phyloP scores from a whole-genome alignment of 495 filamentous ascomycete genomes.

The Margaritispora aquatica region DNA sequence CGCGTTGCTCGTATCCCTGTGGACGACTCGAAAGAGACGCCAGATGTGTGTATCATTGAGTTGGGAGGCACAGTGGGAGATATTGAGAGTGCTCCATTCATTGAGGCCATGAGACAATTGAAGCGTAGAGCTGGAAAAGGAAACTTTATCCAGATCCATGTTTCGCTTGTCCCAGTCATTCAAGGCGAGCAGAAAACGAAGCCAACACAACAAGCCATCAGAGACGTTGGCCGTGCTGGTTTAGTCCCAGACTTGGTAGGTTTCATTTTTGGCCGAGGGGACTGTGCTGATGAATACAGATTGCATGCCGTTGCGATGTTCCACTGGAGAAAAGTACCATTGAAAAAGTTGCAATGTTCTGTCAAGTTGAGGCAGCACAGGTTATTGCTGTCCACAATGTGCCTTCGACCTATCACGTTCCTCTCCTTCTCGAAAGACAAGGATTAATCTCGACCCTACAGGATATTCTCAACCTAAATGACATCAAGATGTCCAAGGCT shows the following conservation, averaged over 20 bases:
- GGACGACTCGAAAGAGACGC: constrained; percentile 73
- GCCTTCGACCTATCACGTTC: constrained; percentile 84
- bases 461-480: constrained; percentile 52
- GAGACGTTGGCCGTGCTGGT: constrained; percentile 58
- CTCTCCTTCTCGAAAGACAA: constrained; percentile 79
- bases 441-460: constrained; percentile 58
- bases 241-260: constrained; percentile 75
- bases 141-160: constrained; percentile 84
- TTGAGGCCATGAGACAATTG: constrained; percentile 80
- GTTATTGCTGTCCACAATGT: constrained; percentile 85
- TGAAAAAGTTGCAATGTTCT: constrained; percentile 82
- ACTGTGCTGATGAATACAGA: constrained; percentile 34
- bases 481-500: constrained; percentile 35
- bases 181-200: constrained; percentile 94
- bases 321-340: constrained; percentile 68
- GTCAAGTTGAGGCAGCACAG: constrained; percentile 73
- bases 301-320: constrained; percentile 84
- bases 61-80: constrained; percentile 77
- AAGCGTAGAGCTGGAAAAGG: constrained; percentile 61
- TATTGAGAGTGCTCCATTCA: constrained; percentile 85
- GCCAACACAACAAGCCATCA: constrained; percentile 87
- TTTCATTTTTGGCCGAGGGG: neutral
- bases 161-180: constrained; percentile 69
- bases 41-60: constrained; percentile 90
- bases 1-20: constrained; percentile 81